Conservation (phyloP, 495 filamentous ascomycete species). For the Daldinia loculata region DNA sequence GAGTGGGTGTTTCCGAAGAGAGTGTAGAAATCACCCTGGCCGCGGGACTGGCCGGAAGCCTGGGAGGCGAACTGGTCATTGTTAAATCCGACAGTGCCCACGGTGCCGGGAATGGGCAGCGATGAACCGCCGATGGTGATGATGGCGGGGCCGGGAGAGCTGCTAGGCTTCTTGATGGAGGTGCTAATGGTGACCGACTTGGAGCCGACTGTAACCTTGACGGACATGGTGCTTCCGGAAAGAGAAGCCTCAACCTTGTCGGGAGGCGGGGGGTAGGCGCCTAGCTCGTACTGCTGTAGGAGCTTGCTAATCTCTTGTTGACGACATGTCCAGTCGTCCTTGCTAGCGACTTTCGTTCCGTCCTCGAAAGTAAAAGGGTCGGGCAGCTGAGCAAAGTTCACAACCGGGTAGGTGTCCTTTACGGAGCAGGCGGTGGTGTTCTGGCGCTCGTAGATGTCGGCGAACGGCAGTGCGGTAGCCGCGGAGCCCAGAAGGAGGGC, state of each 20-base stretch:
- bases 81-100: slow-evolving; percentile 59
- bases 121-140: slow-evolving; percentile 56
- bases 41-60: slow-evolving; percentile 48
- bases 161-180: slow-evolving; percentile 51
- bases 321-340: slow-evolving; percentile 61
- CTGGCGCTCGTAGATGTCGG: slow-evolving; percentile 56
- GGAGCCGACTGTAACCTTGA: slow-evolving; percentile 53
- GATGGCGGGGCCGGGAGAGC: slow-evolving; percentile 58
- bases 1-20: slow-evolving; percentile 57
- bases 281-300: slow-evolving; percentile 63
- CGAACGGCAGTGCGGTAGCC: slow-evolving; percentile 51
- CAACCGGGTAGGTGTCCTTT: slow-evolving; percentile 38
- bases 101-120: slow-evolving; percentile 58
- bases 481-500: slow-evolving; percentile 54
- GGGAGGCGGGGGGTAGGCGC: slow-evolving; percentile 55
- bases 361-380: slow-evolving; percentile 61
- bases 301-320: slow-evolving; percentile 60
- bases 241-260: slow-evolving; percentile 48
- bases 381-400: slow-evolving; percentile 55
- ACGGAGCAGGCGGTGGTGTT: slow-evolving; percentile 44
- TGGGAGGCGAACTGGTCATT: slow-evolving; percentile 60
- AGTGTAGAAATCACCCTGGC: slow-evolving; percentile 59
- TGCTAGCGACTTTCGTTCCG: slow-evolving; percentile 55
- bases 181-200: slow-evolving; percentile 60
- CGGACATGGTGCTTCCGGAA: slow-evolving; percentile 48